Evolutionary conservation across 805 yeast genomes (phyloP), one percentile per base, ranked within the genome.

Genomic region (Priceomyces fermenticarens): DNA sequence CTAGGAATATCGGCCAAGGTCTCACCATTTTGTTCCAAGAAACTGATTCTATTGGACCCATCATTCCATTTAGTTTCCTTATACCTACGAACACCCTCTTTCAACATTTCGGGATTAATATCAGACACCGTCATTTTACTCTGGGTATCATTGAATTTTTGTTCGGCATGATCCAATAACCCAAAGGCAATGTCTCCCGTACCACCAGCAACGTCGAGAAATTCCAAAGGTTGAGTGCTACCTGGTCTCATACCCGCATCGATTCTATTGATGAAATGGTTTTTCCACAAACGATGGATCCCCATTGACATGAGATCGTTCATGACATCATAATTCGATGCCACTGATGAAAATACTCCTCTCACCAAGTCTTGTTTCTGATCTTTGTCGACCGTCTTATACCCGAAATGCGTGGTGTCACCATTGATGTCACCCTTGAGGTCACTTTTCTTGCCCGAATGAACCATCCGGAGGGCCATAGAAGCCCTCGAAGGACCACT

Each of bases 101-200:
- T 78, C 54, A 93, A 76, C 99, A 93, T 93, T 60, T 93, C 97
- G 3, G 96, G 81, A 60, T 93, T 93, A 65, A 93, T 93, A 64
- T 93, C 99, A 3, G 88, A 95, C 36, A 93, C 80, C 7, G 90
- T 88, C 93, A 93, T 93, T 17, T 82, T 80, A 27, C 88, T 80
- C 46, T 73, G 70, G 30, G 64, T 73, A 65, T 93, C 99, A 42
- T 85, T 83, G 58, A 81, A 88, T 47, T 81, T 78, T 30, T 72
- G 65, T 48, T 83, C 81, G 8, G 98, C 98, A 64, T 93, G 96
- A 55, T 89, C 96, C 46, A 93, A 72, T 47, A 93, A 75, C 2
- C 99, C 95, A 65, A 88, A 88, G 1, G 99, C 99, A 64, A 93
- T 91, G 58, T 93, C 99, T 35, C 99, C 99, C 9, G 98, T 88